phyloP scores from a whole-genome alignment of 768 basidiomycete species.

The Termitomyces titanicus region DNA sequence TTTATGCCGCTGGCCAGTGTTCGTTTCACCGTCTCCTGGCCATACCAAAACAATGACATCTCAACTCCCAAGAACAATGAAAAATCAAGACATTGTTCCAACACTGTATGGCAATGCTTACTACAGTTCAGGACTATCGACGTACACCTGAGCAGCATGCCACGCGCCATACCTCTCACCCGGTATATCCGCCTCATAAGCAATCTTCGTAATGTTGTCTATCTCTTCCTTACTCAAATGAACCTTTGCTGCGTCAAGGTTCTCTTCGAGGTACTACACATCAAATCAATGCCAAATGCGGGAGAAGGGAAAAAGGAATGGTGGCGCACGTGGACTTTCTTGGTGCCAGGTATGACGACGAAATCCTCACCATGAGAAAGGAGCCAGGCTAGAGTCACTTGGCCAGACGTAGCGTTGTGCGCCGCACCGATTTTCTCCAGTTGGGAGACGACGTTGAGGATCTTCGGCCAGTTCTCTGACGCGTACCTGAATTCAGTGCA shows the following conservation, averaged over 20 bases:
- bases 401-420: slow-evolving; percentile 35
- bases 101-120: too few species aligned
- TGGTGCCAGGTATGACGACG: slow-evolving; percentile 42
- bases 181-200: slow-evolving; percentile 23
- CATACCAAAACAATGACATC: background rate
- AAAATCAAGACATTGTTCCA: background rate
- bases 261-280: slow-evolving; percentile 36
- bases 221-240: slow-evolving; percentile 25
- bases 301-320: background rate
- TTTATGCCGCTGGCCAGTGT: background rate
- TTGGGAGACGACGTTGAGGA: slow-evolving; percentile 29
- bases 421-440: slow-evolving; percentile 29
- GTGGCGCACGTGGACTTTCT: slow-evolving; percentile 26
- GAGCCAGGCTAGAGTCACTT: slow-evolving; percentile 43
- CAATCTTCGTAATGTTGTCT: slow-evolving; percentile 24
- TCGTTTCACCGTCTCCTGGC: background rate
- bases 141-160: slow-evolving; percentile 7
- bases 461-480: slow-evolving; percentile 36
- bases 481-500: slow-evolving; percentile 19
- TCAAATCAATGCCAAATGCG: background rate
- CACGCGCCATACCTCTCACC: slow-evolving; percentile 20
- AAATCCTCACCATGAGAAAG: slow-evolving; percentile 40
- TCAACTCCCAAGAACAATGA: background rate
- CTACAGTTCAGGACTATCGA: slow-evolving; percentile 10
- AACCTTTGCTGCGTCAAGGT: slow-evolving; percentile 26